Percentiles rank a stretch among this genome's conserved stretches.
Evolutionary conservation across 2,329 filamentous ascomycete species (phyloP).

Genomic region (Drechmeria coniospora): DNA sequence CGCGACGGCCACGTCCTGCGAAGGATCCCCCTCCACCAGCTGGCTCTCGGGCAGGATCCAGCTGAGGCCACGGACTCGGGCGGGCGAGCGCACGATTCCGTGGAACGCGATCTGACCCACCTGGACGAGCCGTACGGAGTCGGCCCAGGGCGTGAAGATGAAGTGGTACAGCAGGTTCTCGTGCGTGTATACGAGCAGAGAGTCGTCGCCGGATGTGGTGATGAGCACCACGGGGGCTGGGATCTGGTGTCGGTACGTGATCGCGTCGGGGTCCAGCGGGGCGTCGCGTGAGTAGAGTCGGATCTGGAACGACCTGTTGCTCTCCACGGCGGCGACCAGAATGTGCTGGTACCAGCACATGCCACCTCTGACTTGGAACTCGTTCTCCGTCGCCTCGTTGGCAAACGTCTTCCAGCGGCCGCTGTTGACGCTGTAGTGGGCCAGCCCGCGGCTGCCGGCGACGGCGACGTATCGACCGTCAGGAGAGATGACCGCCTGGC

Average conservation of each 20-base stretch:
- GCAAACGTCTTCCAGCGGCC: conserved; percentile 92
- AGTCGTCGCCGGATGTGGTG: conserved; percentile 81
- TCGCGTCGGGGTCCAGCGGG: conserved; percentile 54
- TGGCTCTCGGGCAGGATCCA: conserved; percentile 93
- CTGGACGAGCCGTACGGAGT: conserved; percentile 61
- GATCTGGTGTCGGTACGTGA: conserved; percentile 63
- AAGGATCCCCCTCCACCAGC: conserved; percentile 78
- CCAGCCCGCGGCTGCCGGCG: conserved; percentile 82
- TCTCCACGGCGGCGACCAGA: conserved; percentile 83
- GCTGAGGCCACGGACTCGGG: conserved; percentile 79
- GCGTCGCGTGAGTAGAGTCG: conserved; percentile 87
- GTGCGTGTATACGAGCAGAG: conserved; percentile 88
- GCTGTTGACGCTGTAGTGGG: conserved; percentile 90
- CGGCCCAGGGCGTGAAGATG: conserved; percentile 61
- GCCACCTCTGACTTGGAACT: conserved; percentile 82
- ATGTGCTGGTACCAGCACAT: conserved; percentile 99
- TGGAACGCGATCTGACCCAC: conserved; percentile 98
- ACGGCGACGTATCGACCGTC: conserved; percentile 91
- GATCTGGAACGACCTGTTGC: conserved; percentile 64
- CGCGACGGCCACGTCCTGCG: conserved; percentile 84
- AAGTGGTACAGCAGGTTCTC: conserved; percentile 94
- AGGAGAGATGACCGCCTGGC: conserved; percentile 70
- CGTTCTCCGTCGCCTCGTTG: conserved; percentile 66
- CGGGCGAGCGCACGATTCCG: conserved; percentile 86
- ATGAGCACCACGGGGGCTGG: conserved; percentile 81